These are phyloP conservation scores for Trichoderma citrinoviride DNA, from an alignment of 2,329 filamentous ascomycete genomes.

Conservation along the genomic window DNA sequence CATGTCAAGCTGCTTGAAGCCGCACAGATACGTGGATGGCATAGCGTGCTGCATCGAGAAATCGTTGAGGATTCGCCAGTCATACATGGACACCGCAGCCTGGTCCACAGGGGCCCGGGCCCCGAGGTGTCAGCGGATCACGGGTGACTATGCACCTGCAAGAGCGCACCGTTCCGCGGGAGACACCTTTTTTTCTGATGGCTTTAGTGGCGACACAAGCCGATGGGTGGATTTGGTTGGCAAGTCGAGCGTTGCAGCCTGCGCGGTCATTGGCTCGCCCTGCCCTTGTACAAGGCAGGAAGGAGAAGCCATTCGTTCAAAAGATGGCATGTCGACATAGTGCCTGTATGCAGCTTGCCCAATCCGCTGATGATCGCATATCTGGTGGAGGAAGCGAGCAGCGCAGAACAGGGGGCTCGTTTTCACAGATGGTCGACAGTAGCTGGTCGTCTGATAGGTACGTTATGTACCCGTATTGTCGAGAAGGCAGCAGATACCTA, in stretches of 20 bases:
- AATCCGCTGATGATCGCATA: slow-evolving; percentile 4
- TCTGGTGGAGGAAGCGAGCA: neutral
- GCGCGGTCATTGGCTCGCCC: neutral
- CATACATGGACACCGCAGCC: slow-evolving; percentile 12
- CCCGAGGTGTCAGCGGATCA: slow-evolving; percentile 32
- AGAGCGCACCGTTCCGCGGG: slow-evolving; percentile 37
- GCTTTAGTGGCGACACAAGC: slow-evolving; percentile 20
- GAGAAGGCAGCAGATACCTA: neutral
- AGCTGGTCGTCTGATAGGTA: neutral
- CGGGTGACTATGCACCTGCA: slow-evolving; percentile 38
- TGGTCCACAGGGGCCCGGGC: neutral
- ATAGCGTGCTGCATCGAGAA: neutral
- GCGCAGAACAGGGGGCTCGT: neutral
- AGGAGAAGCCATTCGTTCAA: neutral
- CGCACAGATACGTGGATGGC: neutral
- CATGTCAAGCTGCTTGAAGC: slow-evolving; percentile 8
- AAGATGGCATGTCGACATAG: neutral
- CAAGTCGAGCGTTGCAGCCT: neutral
- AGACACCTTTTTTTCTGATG: slow-evolving; percentile 16
- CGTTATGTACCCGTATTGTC: no score
- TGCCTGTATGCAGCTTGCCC: neutral
- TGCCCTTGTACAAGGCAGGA: neutral
- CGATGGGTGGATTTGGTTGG: slow-evolving; percentile 11
- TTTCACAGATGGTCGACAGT: neutral
- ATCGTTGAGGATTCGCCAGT: neutral